phyloP scores from a whole-genome alignment of 768 basidiomycete genomes.

The Omphalotus guepiniiformis region DNA sequence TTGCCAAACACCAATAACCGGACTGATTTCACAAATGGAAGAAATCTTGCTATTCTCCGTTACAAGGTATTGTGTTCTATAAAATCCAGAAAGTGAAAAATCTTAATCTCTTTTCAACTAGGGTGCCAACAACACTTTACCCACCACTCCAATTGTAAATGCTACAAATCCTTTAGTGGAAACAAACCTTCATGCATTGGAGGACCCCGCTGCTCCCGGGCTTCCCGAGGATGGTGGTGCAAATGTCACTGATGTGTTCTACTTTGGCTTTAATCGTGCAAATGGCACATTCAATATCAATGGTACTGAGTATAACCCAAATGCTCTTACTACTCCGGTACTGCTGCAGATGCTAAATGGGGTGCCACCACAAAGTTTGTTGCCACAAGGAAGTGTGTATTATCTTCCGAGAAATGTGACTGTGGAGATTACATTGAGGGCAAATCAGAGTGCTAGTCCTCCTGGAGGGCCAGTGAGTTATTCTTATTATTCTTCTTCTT shows the following conservation, averaged over 20 bases:
- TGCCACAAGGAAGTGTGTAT: conserved; percentile 25
- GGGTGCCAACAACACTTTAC: conserved; percentile 6
- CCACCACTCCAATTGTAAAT: conserved; percentile 10
- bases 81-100: conserved; percentile 17
- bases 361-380: conserved; percentile 24
- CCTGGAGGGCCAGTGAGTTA: conserved; percentile 30
- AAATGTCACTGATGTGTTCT: conserved; percentile 23
- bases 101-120: too few relatives aligned
- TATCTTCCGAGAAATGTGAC: conserved; percentile 26
- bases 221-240: conserved; percentile 24
- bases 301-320: neutral
- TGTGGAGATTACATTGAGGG: conserved; percentile 31
- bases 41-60: conserved; percentile 36
- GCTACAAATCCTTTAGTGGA: conserved; percentile 19
- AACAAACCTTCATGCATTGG: conserved; percentile 23
- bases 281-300: neutral
- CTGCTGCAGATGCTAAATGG: conserved; percentile 28
- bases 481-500: too few relatives aligned
- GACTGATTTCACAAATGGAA: conserved; percentile 20
- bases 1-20: conserved; percentile 8
- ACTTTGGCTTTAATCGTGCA: neutral
- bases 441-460: conserved; percentile 10
- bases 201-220: conserved; percentile 26
- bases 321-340: conserved; percentile 14
- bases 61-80: conserved; percentile 27